Conservation (phyloP, 1,284 basidiomycete genomes). For the Wolfiporia cocos region DNA sequence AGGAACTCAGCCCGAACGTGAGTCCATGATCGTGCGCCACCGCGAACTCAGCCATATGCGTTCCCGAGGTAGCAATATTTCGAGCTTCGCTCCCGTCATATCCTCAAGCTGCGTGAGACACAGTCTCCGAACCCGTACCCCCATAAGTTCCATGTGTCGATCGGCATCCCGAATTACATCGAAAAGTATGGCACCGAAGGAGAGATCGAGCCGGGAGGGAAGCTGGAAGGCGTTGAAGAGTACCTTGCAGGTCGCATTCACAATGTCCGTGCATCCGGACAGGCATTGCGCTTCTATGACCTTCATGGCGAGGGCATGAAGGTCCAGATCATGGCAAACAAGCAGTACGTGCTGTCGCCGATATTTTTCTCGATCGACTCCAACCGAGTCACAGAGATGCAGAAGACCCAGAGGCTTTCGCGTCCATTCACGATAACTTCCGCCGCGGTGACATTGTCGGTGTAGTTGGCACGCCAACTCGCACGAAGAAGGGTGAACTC, state of each 20-base stretch:
- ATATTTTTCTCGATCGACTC: neutral
- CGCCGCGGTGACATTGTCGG: slow-evolving; percentile 96
- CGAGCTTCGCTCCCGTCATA: slow-evolving; percentile 86
- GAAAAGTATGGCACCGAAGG: slow-evolving; percentile 71
- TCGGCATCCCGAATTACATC: slow-evolving; percentile 78
- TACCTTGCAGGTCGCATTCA: slow-evolving; percentile 88
- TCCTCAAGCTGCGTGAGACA: slow-evolving; percentile 82
- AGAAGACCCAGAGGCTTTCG: slow-evolving; percentile 64
- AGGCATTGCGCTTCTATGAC: slow-evolving; percentile 95
- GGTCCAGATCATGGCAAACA: slow-evolving; percentile 93
- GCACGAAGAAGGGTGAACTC: slow-evolving; percentile 95
- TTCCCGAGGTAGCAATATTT: slow-evolving; percentile 94
- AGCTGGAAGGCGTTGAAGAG: slow-evolving; percentile 45
- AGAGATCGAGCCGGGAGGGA: slow-evolving; percentile 58
- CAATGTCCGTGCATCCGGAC: slow-evolving; percentile 79
- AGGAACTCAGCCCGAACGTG: slow-evolving; percentile 81
- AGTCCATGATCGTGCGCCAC: too few species aligned
- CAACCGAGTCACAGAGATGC: slow-evolving; percentile 51
- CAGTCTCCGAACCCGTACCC: slow-evolving; percentile 93
- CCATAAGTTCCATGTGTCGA: slow-evolving; percentile 95
- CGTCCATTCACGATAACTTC: slow-evolving; percentile 79
- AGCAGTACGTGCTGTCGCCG: slow-evolving; percentile 51
- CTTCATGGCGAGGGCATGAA: slow-evolving; percentile 90
- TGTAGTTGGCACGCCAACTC: slow-evolving; percentile 83
- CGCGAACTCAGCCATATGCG: too few species aligned